Conservation (phyloP, 108 stramenopile species). For the Cyclotella sp. region DNA sequence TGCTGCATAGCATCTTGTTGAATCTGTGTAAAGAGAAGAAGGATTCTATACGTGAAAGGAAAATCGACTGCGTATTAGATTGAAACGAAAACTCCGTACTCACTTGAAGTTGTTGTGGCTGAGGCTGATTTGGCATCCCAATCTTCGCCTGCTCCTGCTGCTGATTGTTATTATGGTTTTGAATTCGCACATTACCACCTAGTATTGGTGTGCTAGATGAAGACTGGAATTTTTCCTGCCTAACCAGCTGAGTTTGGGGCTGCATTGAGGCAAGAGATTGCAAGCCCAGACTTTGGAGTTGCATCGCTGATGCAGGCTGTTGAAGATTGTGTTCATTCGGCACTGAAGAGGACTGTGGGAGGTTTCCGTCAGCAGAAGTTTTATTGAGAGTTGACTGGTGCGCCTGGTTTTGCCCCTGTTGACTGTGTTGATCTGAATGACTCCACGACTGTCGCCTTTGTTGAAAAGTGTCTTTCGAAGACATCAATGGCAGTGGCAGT, state of each 20-base stretch:
- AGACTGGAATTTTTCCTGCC: not conserved
- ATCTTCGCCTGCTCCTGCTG: not conserved
- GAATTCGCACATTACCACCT: not conserved
- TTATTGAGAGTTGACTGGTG: not conserved
- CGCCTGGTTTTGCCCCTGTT: not conserved
- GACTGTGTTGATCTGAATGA: not conserved
- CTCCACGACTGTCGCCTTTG: not conserved
- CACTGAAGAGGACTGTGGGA: not conserved
- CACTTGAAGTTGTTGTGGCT: not conserved
- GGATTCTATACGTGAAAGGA: not conserved
- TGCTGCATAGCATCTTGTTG: not conserved
- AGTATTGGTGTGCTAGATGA: not conserved
- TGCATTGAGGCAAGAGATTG: not conserved
- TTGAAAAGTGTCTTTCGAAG: not conserved
- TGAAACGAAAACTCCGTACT: not conserved
- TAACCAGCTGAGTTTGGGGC: not conserved
- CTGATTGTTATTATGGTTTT: not conserved
- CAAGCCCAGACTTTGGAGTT: not conserved
- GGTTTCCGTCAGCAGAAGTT: not conserved
- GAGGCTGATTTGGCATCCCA: not conserved
- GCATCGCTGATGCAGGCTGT: not conserved
- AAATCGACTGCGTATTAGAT: not conserved
- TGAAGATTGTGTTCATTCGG: conserved; percentile 4
- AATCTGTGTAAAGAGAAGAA: not conserved
- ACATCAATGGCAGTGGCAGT: no score